Evolutionary conservation across 2,329 filamentous ascomycete genomes (phyloP).

Genomic region (Simplicillium sp.): DNA sequence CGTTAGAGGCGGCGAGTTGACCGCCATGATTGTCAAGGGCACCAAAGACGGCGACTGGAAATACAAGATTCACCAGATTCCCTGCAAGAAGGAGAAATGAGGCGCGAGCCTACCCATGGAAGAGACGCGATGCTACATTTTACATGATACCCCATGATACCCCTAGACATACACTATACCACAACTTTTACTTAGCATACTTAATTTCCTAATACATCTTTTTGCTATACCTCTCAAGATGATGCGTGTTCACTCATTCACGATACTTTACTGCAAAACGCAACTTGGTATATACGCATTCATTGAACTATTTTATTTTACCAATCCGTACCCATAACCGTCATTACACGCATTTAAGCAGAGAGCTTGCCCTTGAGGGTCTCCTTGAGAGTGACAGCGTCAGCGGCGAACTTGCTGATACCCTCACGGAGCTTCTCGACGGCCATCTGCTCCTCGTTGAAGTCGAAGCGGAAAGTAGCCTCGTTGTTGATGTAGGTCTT

Average conservation of each 20-base stretch:
- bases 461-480: conserved; percentile 89
- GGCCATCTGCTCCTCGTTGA: conserved; percentile 99
- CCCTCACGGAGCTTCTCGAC: conserved; percentile 98
- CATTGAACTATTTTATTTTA: conserved; percentile 1
- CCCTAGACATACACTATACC: no score
- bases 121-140: no score
- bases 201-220: no score
- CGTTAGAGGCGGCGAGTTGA: conserved; percentile 64
- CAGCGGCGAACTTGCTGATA: conserved; percentile 98
- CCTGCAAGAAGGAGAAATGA: conserved; percentile 20
- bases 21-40: conserved; percentile 64
- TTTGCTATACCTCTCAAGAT: no score
- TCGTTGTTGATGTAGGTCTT: conserved; percentile 87
- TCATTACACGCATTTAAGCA: conserved; percentile 22
- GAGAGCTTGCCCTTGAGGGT: conserved; percentile 81
- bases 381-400: conserved; percentile 86
- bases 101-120: background rate
- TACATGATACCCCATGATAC: no score
- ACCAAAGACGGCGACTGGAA: conserved; percentile 20
- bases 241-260: background rate
- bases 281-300: conserved; percentile 1
- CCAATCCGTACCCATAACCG: background rate
- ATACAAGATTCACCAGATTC: conserved; percentile 29
- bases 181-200: no score
- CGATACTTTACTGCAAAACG: background rate